phyloP scores from a whole-genome alignment of 2,329 filamentous ascomycete genomes.

The Stagonosporopsis tanaceti region DNA sequence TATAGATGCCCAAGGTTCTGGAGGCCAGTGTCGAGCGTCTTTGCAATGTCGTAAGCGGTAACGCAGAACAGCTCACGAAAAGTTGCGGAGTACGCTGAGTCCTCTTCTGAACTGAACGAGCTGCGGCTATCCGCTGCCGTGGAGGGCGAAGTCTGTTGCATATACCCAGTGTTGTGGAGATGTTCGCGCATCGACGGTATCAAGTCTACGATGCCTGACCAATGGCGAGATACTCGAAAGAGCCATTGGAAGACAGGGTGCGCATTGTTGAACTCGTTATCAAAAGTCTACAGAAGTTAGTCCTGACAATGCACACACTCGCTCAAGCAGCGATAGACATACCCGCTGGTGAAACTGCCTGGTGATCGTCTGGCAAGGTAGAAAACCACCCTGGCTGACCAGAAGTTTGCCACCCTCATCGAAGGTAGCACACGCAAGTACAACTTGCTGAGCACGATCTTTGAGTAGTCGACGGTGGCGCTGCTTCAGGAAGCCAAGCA shows the following conservation, averaged over 20 bases:
- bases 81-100: conserved; percentile 75
- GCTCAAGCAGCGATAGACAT: conserved; percentile 55
- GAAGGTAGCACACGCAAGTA: conserved; percentile 69
- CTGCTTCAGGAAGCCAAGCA: conserved; percentile 47
- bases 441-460: conserved; percentile 61
- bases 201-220: conserved; percentile 72
- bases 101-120: conserved; percentile 55
- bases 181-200: conserved; percentile 77
- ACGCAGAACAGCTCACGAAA: conserved; percentile 87
- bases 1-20: conserved; percentile 73
- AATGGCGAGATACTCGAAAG: conserved; percentile 81
- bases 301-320: conserved; percentile 58
- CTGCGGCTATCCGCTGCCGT: conserved; percentile 27
- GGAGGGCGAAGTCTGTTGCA: conserved; percentile 31
- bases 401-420: conserved; percentile 71
- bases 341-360: conserved; percentile 57
- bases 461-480: conserved; percentile 51
- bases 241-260: conserved; percentile 90
- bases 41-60: conserved; percentile 76
- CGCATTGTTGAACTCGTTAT: conserved; percentile 76
- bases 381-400: conserved; percentile 72
- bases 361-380: conserved; percentile 80
- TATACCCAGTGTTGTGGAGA: conserved; percentile 61
- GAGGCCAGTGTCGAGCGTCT: conserved; percentile 69
- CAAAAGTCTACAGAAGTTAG: conserved; percentile 58